Percentiles rank a stretch among this genome's conserved stretches.
phyloP scores from a whole-genome alignment of 179 eudicot species.

The Silene vulgaris region DNA sequence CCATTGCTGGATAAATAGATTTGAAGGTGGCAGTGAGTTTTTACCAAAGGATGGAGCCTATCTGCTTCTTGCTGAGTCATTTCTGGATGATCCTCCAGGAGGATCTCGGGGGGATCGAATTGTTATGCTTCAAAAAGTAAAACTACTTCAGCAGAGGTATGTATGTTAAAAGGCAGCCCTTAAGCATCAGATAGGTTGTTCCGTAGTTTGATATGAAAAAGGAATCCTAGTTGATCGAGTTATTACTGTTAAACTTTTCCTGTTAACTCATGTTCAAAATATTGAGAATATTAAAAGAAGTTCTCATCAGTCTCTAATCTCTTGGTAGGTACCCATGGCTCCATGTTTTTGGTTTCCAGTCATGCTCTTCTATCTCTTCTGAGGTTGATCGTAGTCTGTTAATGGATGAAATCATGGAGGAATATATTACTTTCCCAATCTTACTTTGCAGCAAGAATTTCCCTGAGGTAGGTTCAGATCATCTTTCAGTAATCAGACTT shows the following conservation, averaged over 20 bases:
- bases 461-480: conserved; percentile 45
- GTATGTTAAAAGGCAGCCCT: not conserved
- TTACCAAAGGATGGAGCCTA: conserved; percentile 38
- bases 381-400: conserved; percentile 32
- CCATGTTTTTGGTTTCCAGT: conserved; percentile 58
- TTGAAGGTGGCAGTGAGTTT: conserved; percentile 31
- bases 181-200: not conserved
- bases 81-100: conserved; percentile 33
- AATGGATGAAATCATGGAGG: conserved; percentile 40
- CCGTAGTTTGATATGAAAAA: not conserved
- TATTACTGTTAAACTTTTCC: too few relatives aligned
- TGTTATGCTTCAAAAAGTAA: conserved; percentile 52
- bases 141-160: conserved; percentile 84
- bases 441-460: conserved; percentile 53
- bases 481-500: conserved; percentile 3
- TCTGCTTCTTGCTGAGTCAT: conserved; percentile 56
- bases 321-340: conserved; percentile 65
- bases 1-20: conserved; percentile 70
- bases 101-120: conserved; percentile 28
- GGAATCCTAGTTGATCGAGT: not conserved
- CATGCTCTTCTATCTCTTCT: conserved; percentile 36
- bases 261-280: not conserved
- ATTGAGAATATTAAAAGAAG: not conserved
- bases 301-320: conserved; percentile 13
- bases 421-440: conserved; percentile 74